Evolutionary conservation across 805 yeast species (phyloP).

Genomic region (Sugiyamaella americana): DNA sequence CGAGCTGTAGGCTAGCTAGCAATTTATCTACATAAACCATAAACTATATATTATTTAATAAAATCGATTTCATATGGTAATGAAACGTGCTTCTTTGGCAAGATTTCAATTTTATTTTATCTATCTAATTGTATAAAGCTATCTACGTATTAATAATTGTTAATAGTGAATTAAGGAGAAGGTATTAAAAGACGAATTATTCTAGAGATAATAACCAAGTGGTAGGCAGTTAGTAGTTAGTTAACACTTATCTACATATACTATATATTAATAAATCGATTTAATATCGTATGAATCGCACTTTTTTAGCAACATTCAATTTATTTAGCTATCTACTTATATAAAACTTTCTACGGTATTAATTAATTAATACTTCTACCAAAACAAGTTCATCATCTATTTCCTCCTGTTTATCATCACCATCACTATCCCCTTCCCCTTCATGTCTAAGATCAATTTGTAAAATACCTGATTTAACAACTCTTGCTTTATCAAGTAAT

Average conservation of each 20-base stretch:
- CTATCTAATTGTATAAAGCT: too few relatives aligned
- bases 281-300: too few relatives aligned
- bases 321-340: too few relatives aligned
- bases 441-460: neutral
- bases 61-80: too few relatives aligned
- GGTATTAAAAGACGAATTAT: slow-evolving; percentile 10
- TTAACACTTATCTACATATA: neutral
- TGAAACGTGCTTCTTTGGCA: too few relatives aligned
- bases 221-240: slow-evolving; percentile 4
- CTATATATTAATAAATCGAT: neutral
- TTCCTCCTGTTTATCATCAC: too few relatives aligned
- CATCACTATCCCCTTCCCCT: neutral
- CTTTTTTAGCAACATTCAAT: too few relatives aligned
- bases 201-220: slow-evolving; percentile 12
- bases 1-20: slow-evolving; percentile 6
- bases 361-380: too few relatives aligned
- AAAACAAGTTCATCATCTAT: neutral
- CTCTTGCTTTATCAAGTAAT: neutral
- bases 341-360: too few relatives aligned
- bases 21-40: neutral
- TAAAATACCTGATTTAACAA: too few relatives aligned
- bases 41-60: slow-evolving; percentile 1
- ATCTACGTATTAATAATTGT: too few relatives aligned
- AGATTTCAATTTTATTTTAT: too few relatives aligned
- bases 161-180: slow-evolving; percentile 9